Evolutionary conservation across 2,329 filamentous ascomycete species (phyloP), one percentile per base, ranked within the genome.

Genomic region (Huntiella bhutanensis): DNA sequence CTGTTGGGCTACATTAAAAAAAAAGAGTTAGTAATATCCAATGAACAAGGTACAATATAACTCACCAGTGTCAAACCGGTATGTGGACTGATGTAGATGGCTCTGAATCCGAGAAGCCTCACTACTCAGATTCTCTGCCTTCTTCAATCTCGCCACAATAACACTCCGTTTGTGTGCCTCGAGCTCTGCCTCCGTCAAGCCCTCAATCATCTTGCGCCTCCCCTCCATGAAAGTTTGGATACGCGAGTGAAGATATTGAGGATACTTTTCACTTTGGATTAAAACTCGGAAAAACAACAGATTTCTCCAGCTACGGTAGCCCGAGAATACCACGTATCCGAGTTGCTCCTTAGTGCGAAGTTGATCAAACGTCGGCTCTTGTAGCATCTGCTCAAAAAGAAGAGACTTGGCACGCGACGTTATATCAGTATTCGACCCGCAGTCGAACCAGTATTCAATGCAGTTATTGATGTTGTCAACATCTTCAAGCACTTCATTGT

Each of bases 271-370:
- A 58, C 85, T 94, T 64, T 98, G 91, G 28, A 98, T 85, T 51
- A 96, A 73, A 52, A 98, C 81, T 4, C 87, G 75, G 62, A 91
- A 91, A 1, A 83, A 84, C 55, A 84, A 80, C 0, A 81, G 88
- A 1, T 82, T 86, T n/a, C 76, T 66, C 47, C 81, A 75, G 45
- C 73, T 71, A 35, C 80, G 70, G 8, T 77, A 69, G 22, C 85
- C 83, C 42, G 82, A 88, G 62, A 88, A 94, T 1, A 98, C 88
- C 45, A 98, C 83, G 55, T 98, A 98, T 10, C 91, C 91, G 5
- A 98, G 78, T 62, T 98, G 88, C 60, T 98, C 88, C 62, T 96
- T 95, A 38, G 91, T 96, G 43, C 91, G 77, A 5, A 98, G 70
- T 60, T 93, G 86, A 61, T 98, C 85, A 58, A 96, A 98, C 6